phyloP scores from a whole-genome alignment of 2,329 filamentous ascomycete species.

The Diaporthe citri region DNA sequence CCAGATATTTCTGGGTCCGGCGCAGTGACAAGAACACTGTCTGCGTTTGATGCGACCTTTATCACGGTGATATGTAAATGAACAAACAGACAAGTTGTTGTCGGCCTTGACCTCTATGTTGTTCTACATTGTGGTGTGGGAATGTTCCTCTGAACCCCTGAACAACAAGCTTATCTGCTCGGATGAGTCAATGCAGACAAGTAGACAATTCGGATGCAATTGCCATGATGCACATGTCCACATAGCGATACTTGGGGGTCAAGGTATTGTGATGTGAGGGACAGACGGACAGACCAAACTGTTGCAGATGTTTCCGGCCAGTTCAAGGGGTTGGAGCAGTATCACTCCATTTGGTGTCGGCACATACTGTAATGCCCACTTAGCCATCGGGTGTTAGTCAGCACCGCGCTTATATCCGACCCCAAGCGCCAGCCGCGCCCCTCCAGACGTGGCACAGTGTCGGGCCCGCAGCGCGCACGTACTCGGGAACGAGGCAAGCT shows the following conservation, averaged over 20 bases:
- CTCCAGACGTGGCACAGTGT: constrained; percentile 28
- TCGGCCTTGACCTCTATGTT: background rate
- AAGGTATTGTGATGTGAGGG: background rate
- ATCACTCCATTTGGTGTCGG: background rate
- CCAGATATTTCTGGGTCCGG: too few species aligned
- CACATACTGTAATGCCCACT: background rate
- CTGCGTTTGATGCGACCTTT: too few species aligned
- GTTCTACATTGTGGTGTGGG: background rate
- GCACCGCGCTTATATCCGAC: background rate
- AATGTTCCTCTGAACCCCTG: background rate
- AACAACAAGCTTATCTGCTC: background rate
- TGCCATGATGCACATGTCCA: background rate
- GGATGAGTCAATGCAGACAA: too few species aligned
- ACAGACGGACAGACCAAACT: background rate
- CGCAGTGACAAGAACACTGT: too few species aligned
- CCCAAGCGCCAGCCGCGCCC: background rate
- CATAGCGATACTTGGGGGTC: background rate
- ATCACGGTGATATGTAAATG: too few species aligned
- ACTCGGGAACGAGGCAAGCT: background rate
- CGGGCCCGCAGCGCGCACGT: background rate
- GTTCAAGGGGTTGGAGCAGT: background rate
- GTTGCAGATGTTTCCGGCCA: background rate
- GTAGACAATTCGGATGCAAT: background rate
- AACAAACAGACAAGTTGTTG: background rate
- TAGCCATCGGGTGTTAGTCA: background rate